Percentiles rank a stretch among this genome's conserved stretches.
phyloP scores from a whole-genome alignment of 257 asterid species.

The Datura wrightii region DNA sequence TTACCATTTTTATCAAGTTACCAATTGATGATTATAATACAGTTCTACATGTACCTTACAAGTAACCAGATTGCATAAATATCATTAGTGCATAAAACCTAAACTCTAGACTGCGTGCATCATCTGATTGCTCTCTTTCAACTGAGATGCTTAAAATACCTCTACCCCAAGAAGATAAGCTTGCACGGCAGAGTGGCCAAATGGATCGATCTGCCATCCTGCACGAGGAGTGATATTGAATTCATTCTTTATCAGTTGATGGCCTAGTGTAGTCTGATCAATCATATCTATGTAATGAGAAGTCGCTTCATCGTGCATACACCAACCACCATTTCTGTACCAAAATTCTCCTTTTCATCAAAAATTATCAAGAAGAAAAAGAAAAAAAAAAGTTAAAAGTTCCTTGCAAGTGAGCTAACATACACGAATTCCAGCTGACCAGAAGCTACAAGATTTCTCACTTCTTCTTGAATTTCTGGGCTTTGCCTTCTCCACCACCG shows the following conservation, averaged over 20 bases:
- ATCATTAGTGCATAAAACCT: neutral
- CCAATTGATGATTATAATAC: neutral
- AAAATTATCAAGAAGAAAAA: neutral
- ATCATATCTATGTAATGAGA: constrained; percentile 88
- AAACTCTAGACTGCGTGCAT: neutral
- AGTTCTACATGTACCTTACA: neutral
- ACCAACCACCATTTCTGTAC: constrained; percentile 93
- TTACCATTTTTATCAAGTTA: neutral
- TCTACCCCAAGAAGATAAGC: constrained; percentile 81
- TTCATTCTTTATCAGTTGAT: constrained; percentile 63
- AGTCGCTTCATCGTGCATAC: constrained; percentile 96
- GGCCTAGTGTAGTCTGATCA: constrained; percentile 94
- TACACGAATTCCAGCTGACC: constrained; percentile 94
- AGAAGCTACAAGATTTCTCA: constrained; percentile 61
- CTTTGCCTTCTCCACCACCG: constrained; percentile 90
- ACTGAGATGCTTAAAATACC: constrained; percentile 43
- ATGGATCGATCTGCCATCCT: constrained; percentile 98
- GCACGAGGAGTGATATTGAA: constrained; percentile 89
- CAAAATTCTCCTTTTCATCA: constrained; percentile 15
- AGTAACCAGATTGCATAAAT: neutral
- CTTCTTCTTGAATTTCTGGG: constrained; percentile 55
- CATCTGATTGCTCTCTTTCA: neutral
- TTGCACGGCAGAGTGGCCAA: constrained; percentile 93
- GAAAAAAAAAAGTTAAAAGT: neutral
- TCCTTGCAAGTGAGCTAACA: constrained; percentile 32